Evolutionary conservation across 768 basidiomycete genomes (phyloP).

Genomic region (Sarcomyxa edulis): DNA sequence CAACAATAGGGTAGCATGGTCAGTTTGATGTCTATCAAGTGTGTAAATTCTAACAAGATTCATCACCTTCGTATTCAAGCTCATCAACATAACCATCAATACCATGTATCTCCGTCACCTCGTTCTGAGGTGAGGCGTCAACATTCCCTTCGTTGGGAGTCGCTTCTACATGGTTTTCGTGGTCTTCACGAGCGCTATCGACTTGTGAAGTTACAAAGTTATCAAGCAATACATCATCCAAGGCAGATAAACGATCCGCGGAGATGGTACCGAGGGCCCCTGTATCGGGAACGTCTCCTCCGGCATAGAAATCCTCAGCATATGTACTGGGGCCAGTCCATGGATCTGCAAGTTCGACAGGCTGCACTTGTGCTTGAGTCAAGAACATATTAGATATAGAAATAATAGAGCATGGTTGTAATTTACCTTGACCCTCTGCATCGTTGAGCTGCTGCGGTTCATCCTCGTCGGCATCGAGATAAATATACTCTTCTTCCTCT

Average conservation of each 20-base stretch:
- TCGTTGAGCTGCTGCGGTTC: not conserved
- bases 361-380: too few relatives aligned
- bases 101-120: too few relatives aligned
- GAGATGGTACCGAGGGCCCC: too few relatives aligned
- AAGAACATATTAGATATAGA: too few relatives aligned
- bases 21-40: not conserved
- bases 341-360: constrained; percentile 28
- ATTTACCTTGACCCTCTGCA: not conserved
- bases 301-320: constrained; percentile 38
- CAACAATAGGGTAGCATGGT: constrained; percentile 1
- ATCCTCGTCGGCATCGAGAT: constrained; percentile 11
- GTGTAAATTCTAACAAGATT: constrained; percentile 13
- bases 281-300: constrained; percentile 27
- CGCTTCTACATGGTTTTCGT: too few relatives aligned
- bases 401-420: not conserved
- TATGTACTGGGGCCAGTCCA: constrained; percentile 34
- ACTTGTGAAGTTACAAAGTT: too few relatives aligned
- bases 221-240: too few relatives aligned
- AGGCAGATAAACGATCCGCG: too few relatives aligned
- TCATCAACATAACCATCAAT: too few relatives aligned
- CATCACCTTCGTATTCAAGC: constrained; percentile 18
- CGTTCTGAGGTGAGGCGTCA: too few relatives aligned
- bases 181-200: too few relatives aligned
- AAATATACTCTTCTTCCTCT: constrained; percentile 10
- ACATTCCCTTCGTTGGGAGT: too few relatives aligned